Evolutionary conservation across 2,329 filamentous ascomycete species (phyloP), one percentile per base, ranked within the genome.

Genomic region (Verruconis gallopava): DNA sequence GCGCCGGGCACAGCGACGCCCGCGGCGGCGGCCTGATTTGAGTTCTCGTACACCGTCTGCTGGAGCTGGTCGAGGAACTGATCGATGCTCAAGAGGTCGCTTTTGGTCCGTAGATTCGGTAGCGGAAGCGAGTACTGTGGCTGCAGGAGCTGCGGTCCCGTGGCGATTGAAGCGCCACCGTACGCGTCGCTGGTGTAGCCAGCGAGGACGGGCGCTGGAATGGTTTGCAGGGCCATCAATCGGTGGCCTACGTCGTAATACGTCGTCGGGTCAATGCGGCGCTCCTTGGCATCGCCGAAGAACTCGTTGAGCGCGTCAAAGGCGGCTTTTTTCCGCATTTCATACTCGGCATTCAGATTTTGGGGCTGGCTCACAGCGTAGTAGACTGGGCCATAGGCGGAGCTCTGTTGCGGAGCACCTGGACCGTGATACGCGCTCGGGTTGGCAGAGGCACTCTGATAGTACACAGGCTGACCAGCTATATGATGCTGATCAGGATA

Each of bases 31-130:
- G 85, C 80, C 39, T 86, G 80, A 52, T 79, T 84, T 43, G 86
- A 79, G 59, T 81, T 93, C 65, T 96, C 91, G 58, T 96, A 96
- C 38, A 96, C 85, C 36, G 89, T 95, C 49, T 81, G 79, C 64
- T 95, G 88, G 71, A 96, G 89, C 64, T 95, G 85, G 64, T 94
- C 86, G 43, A 98, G 75, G 60, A 96, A 84, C 56, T 86, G 82
- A 60, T 96, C 91, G 55, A 96, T 88, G 59, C 93, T 86, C 58
- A 93, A 69, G 34, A 98, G 71, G 58, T 98, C 91, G 59, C 78
- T 86, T 72, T 96, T 94, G 38, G 88, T 95, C 55, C 89, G 79
- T 43, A 93, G 72, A 53, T 86, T 93, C 68, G 93, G 85, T 6
- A 86, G 78, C 42, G 91, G 85, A 45, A 95, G 71, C 48, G 85